Percentiles rank a stretch among this genome's conserved stretches.
Evolutionary conservation across 768 basidiomycete genomes (phyloP).

Genomic region (Kwoniella mangroviensis): DNA sequence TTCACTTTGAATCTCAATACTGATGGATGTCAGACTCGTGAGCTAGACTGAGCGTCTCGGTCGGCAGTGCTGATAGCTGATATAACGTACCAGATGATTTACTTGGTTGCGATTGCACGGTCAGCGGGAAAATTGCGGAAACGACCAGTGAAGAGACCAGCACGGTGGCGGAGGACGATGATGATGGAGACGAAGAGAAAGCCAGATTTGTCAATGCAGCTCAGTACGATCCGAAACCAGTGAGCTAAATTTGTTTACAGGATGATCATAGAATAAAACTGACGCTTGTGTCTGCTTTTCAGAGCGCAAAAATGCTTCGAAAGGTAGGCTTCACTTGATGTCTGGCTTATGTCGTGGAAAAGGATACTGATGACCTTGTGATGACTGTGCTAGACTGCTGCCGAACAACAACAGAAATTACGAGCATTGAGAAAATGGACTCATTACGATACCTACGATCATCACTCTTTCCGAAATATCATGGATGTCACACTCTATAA

Average conservation of each 20-base stretch:
- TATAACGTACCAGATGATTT: conserved; percentile 67
- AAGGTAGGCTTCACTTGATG: conserved; percentile 31
- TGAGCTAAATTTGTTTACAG: conserved; percentile 23
- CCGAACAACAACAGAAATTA: conserved; percentile 54
- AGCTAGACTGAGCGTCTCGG: conserved; percentile 6
- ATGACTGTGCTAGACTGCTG: conserved; percentile 34
- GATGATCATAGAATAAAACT: too few relatives aligned
- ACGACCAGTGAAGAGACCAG: conserved; percentile 28
- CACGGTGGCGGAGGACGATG: conserved; percentile 44
- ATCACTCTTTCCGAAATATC: conserved; percentile 32
- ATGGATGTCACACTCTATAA: conserved; percentile 46
- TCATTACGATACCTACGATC: conserved; percentile 50
- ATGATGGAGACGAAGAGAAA: conserved; percentile 36
- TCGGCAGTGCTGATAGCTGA: conserved; percentile 19
- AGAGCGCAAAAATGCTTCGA: conserved; percentile 45
- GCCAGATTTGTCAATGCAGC: conserved; percentile 47
- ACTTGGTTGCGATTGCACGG: conserved; percentile 70
- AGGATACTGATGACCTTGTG: background rate
- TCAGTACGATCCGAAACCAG: conserved; percentile 52
- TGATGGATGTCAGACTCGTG: conserved; percentile 74
- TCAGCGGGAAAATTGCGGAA: conserved; percentile 6
- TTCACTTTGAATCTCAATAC: conserved; percentile 83
- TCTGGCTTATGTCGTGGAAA: too few relatives aligned
- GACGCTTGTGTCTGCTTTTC: background rate
- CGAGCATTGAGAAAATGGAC: conserved; percentile 55